Conservation (phyloP, 2,329 filamentous ascomycete genomes). For the Talaromyces sp. region DNA sequence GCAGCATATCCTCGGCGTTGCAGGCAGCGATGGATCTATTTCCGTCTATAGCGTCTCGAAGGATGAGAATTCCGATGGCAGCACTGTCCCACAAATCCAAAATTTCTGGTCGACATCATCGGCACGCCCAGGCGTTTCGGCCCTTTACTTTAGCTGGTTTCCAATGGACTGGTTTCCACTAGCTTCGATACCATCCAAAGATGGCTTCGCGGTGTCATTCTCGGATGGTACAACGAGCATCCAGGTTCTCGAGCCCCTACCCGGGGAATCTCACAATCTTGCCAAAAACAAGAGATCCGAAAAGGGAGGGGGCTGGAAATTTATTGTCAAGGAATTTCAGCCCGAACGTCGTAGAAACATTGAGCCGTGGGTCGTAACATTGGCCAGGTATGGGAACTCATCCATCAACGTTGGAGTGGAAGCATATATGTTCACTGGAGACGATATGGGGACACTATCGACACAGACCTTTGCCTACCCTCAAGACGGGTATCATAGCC, state of each 20-base stretch:
- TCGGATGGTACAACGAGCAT: constrained; percentile 59
- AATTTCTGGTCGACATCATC: constrained; percentile 46
- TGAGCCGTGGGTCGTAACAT: constrained; percentile 41
- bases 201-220: constrained; percentile 65
- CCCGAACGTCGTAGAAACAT: constrained; percentile 33
- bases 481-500: constrained; percentile 5
- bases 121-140: constrained; percentile 54
- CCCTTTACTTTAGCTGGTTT: constrained; percentile 72
- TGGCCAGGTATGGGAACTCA: constrained; percentile 23
- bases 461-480: constrained; percentile 28
- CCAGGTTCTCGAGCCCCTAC: constrained; percentile 49
- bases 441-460: constrained; percentile 39
- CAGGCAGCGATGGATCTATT: constrained; percentile 64
- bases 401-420: neutral
- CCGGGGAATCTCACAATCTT: neutral
- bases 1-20: constrained; percentile 62
- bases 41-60: constrained; percentile 35
- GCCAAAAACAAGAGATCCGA: neutral
- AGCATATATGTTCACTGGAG: constrained; percentile 37
- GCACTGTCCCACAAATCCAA: constrained; percentile 19
- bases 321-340: neutral
- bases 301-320: neutral
- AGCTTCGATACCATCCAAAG: constrained; percentile 21
- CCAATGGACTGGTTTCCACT: constrained; percentile 34
- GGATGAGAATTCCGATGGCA: neutral